phyloP scores from a whole-genome alignment of 2,329 filamentous ascomycete genomes.

The Exophiala lecanii-corni region DNA sequence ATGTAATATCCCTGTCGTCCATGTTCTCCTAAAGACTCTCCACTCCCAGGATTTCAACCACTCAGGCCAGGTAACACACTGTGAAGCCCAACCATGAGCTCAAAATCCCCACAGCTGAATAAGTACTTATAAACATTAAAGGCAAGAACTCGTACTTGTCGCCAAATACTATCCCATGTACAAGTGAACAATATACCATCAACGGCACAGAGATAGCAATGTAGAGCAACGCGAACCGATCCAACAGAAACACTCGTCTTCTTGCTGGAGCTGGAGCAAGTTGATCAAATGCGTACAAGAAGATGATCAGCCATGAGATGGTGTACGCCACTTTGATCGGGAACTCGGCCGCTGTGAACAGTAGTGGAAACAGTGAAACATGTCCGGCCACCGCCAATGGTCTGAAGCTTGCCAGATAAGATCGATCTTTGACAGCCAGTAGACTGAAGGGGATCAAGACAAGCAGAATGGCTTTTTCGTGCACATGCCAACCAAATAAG shows the following conservation, averaged over 20 bases:
- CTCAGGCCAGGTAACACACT: conserved; percentile 76
- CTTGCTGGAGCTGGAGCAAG: conserved; percentile 77
- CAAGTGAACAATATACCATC: conserved; percentile 78
- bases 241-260: conserved; percentile 80
- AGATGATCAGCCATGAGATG: conserved; percentile 81
- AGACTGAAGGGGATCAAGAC: conserved; percentile 94
- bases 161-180: conserved; percentile 81
- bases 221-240: conserved; percentile 85
- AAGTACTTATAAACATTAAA: conserved; percentile 94
- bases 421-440: conserved; percentile 81
- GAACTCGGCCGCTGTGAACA: conserved; percentile 90
- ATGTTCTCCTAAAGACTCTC: too few species aligned
- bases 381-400: conserved; percentile 90
- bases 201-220: conserved; percentile 85
- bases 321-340: conserved; percentile 93
- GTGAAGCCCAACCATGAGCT: conserved; percentile 94
- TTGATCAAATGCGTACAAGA: conserved; percentile 80
- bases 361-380: conserved; percentile 87
- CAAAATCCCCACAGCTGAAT: conserved; percentile 88
- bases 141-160: conserved; percentile 82
- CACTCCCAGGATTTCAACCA: too few species aligned
- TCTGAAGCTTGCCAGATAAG: conserved; percentile 85
- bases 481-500: conserved; percentile 96
- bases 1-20: too few species aligned
- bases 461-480: conserved; percentile 92